Base-by-base conservation (phyloP, 148 eudicot species). In the Fallopia convolvulus region DNA sequence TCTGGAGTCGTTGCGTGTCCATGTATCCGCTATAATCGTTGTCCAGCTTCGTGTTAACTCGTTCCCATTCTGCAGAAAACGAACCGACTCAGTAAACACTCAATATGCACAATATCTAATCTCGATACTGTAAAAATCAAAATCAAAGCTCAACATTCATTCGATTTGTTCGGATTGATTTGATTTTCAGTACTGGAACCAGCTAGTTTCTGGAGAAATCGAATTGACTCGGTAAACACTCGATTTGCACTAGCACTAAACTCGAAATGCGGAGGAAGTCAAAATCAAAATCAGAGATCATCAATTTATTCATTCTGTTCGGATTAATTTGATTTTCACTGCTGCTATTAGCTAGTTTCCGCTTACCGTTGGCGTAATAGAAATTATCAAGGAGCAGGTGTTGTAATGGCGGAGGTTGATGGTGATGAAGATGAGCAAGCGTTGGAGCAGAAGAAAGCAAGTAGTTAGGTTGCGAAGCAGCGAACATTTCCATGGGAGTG, bases 281-380 rank as follows among this genome's bases (percentile, higher is more conserved):
- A 36, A 36, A 36, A 36, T 36, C 39, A 36, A 36, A 36, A 42
- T 42, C 18, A 52, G n/a, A 52, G 2, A 1, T 14, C 56, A 9
- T 14, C 56, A 52, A 15, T 52, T 52, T 52, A 36, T 36, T 36
- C 39, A 4, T 36, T 36, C 39, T 36, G n/a, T 52, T 52, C 50
- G 17, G 20, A 52, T 52, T 52, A 8, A 6, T 42, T 8, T 6
- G 46, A 42, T 42, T 42, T 52, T 14, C 11, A 47, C 56, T 14
- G 6, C 46, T 3, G n/a, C 26, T 12, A 56, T 56, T n/a, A 56
- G 63, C 13, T 17, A 56, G n/a, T 13, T 15, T 61, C 33, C 20
- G 41, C 72, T 68, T 3, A 68, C 72, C 72, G 72, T 68, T 68
- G 6, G 72, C 41, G 44, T 68, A 68, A 42, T 68, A 68, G 72